Evolutionary conservation across 2,329 filamentous ascomycete genomes (phyloP).

Genomic region (Fusarium hainanense): DNA sequence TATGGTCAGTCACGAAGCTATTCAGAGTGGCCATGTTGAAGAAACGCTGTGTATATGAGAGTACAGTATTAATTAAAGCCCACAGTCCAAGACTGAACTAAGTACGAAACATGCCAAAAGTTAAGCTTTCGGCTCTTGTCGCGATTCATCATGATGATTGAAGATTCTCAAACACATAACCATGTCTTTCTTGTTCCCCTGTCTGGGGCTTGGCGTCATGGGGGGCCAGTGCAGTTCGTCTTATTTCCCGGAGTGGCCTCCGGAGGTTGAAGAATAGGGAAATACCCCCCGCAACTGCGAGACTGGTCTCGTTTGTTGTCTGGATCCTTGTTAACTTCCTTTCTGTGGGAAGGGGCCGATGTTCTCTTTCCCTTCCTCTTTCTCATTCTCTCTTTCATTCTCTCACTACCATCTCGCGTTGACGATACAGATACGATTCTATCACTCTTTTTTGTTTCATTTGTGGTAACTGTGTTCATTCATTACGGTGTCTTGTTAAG

Average conservation of each 20-base stretch:
- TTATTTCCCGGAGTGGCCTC: constrained; percentile 27
- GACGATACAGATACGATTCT: neutral
- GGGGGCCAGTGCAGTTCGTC: constrained; percentile 26
- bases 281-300: constrained; percentile 18
- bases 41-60: neutral
- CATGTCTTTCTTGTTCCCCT: constrained; percentile 22
- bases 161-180: neutral
- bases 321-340: too few species aligned
- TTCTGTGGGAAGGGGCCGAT: constrained; percentile 26
- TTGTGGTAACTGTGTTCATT: neutral
- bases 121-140: neutral
- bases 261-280: constrained; percentile 4
- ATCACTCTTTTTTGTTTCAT: neutral
- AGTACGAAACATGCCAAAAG: neutral
- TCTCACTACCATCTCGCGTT: constrained; percentile 2
- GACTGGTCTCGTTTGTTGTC: constrained; percentile 3
- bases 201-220: constrained; percentile 34
- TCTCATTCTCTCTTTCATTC: neutral
- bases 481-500: neutral
- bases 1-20: neutral
- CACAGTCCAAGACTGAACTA: neutral
- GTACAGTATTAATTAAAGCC: too few species aligned
- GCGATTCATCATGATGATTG: neutral
- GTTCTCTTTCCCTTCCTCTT: constrained; percentile 12
- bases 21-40: neutral